These are phyloP conservation scores for Cyclostephanos tholiformis DNA, from an alignment of 108 stramenopile genomes.

Conservation along the genomic window DNA sequence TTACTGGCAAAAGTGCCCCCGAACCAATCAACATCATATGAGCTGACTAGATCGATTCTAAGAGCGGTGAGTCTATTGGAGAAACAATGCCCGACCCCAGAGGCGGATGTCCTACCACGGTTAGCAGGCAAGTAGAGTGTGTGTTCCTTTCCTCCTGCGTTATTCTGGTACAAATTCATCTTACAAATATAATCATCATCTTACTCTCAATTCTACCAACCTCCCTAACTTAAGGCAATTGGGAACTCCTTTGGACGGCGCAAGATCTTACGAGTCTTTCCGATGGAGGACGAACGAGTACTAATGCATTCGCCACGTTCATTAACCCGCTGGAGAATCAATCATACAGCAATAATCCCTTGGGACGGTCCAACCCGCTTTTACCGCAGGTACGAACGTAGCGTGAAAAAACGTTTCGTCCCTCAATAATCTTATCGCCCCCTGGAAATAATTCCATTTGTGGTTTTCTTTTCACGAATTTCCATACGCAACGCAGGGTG, in stretches of 20 bases:
- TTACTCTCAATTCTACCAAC: background rate
- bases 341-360: conserved; percentile 80
- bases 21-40: conserved; percentile 55
- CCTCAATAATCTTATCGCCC: background rate
- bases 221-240: conserved; percentile 52
- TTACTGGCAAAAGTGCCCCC: conserved; percentile 28
- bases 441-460: background rate
- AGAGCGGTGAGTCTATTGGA: conserved; percentile 54
- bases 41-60: conserved; percentile 61
- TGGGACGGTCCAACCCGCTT: conserved; percentile 69
- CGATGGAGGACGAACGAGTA: conserved; percentile 20
- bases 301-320: conserved; percentile 48
- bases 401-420: background rate
- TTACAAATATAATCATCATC: background rate
- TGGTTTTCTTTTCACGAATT: background rate
- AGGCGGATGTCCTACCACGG: conserved; percentile 54
- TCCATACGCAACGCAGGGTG: conserved; percentile 42
- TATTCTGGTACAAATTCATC: background rate
- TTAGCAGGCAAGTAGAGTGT: conserved; percentile 62
- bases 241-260: conserved; percentile 84
- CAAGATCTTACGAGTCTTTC: conserved; percentile 61
- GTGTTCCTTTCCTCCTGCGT: background rate
- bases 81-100: conserved; percentile 56
- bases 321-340: conserved; percentile 87
- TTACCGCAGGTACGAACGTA: conserved; percentile 47